Evolutionary conservation across 2,329 filamentous ascomycete genomes (phyloP).

Genomic region (Exophiala calicioides): DNA sequence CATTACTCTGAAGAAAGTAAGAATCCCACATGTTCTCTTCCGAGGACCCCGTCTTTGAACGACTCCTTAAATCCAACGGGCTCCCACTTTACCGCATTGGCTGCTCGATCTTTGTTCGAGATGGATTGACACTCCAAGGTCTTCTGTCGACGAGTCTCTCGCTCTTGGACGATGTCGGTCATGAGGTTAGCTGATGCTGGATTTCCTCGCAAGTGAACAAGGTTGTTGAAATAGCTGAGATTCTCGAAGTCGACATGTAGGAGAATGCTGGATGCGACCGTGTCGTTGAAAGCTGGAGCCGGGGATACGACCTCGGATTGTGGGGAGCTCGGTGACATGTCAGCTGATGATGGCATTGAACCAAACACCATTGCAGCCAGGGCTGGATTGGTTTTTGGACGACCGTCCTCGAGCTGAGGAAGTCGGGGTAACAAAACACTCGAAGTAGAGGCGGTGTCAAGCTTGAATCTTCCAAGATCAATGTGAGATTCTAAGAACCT

Average conservation of each 20-base stretch:
- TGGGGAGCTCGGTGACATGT: constrained; percentile 20
- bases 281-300: constrained; percentile 13
- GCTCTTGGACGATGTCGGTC: constrained; percentile 24
- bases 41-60: constrained; percentile 18
- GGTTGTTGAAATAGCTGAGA: constrained; percentile 21
- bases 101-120: constrained; percentile 25
- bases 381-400: constrained; percentile 27
- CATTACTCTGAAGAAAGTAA: constrained; percentile 20
- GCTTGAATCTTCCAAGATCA: constrained; percentile 23
- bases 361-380: constrained; percentile 32
- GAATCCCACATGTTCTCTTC: constrained; percentile 28
- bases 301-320: constrained; percentile 14
- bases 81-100: constrained; percentile 27
- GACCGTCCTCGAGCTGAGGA: constrained; percentile 23
- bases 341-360: constrained; percentile 28
- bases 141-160: constrained; percentile 26
- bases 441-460: constrained; percentile 14
- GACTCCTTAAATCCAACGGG: constrained; percentile 26
- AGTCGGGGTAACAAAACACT: constrained; percentile 23
- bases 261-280: constrained; percentile 27
- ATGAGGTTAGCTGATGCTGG: constrained; percentile 19
- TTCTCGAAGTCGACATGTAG: constrained; percentile 31
- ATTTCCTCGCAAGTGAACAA: constrained; percentile 11
- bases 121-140: constrained; percentile 16
- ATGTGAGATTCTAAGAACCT: constrained; percentile 23